Conservation (phyloP, 2,329 filamentous ascomycete genomes). For the Cladosporium sp. region DNA sequence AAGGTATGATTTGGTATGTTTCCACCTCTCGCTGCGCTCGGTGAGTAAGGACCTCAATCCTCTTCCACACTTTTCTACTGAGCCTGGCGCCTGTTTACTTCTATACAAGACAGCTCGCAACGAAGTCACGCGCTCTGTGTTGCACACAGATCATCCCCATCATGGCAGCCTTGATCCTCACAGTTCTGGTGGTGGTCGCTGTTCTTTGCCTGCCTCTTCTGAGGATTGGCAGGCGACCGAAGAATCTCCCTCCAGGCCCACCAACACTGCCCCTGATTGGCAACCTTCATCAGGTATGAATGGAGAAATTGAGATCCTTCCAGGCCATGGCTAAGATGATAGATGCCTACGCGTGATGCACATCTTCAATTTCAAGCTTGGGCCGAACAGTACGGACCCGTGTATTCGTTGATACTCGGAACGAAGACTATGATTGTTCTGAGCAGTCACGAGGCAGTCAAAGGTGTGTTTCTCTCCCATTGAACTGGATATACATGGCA, state of each 20-base stretch:
- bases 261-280: conserved; percentile 43
- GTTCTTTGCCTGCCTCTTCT: not conserved
- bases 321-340: conserved; percentile 31
- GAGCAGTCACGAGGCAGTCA: conserved; percentile 47
- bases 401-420: conserved; percentile 50
- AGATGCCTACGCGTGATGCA: conserved; percentile 40
- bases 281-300: conserved; percentile 26
- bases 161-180: not conserved
- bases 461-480: conserved; percentile 25
- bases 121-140: not conserved
- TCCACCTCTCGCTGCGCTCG: not conserved
- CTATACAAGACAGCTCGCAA: not conserved
- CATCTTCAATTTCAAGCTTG: conserved; percentile 25
- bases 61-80: not conserved
- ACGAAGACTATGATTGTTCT: conserved; percentile 50
- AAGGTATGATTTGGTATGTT: not conserved
- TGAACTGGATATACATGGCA: not conserved
- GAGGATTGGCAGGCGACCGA: conserved; percentile 9
- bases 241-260: conserved; percentile 35
- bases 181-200: not conserved
- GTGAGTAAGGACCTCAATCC: not conserved
- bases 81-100: not conserved
- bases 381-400: conserved; percentile 25
- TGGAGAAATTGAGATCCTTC: conserved; percentile 24
- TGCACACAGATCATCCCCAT: not conserved